Evolutionary conservation across 192 early-diverging fungal species (phyloP).

Genomic region (Piromyces finnis): DNA sequence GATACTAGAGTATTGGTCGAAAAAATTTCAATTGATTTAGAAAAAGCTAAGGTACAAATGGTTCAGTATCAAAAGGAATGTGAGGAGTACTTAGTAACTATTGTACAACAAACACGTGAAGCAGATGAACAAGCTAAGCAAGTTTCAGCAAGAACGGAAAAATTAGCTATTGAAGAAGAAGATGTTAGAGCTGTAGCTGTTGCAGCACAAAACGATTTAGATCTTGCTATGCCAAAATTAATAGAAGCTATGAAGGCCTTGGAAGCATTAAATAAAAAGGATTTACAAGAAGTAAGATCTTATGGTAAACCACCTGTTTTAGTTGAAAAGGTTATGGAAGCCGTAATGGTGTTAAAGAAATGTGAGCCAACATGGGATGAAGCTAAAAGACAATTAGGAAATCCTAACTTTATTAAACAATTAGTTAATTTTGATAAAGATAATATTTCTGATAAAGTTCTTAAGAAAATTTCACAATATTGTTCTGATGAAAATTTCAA

Average conservation of each 20-base stretch:
- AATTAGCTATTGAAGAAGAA: slow-evolving; percentile 1
- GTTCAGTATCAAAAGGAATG: slow-evolving; percentile 42
- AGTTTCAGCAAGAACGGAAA: slow-evolving; percentile 33
- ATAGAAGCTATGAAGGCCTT: slow-evolving; percentile 1
- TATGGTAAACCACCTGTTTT: slow-evolving; percentile 3
- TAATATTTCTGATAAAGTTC: slow-evolving; percentile 2
- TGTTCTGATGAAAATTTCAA: slow-evolving; percentile 2
- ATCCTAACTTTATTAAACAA: slow-evolving; percentile 4
- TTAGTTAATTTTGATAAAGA: slow-evolving; percentile 2
- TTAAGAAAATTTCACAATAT: slow-evolving; percentile 1
- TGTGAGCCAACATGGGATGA: slow-evolving; percentile 5
- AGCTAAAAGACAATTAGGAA: slow-evolving; percentile 1
- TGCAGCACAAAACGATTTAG: slow-evolving; percentile 2
- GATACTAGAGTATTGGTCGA: slow-evolving; percentile 33
- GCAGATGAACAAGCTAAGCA: slow-evolving; percentile 43
- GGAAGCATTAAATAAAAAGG: slow-evolving; percentile 2
- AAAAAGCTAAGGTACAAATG: slow-evolving; percentile 40
- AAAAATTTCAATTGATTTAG: slow-evolving; percentile 37
- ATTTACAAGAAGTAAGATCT: slow-evolving; percentile 3
- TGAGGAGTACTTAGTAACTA: slow-evolving; percentile 42
- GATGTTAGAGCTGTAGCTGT: slow-evolving; percentile 1
- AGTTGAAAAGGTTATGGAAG: slow-evolving; percentile 2
- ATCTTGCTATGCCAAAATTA: slow-evolving; percentile 3
- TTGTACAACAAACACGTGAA: slow-evolving; percentile 46
- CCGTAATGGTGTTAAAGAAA: slow-evolving; percentile 3